A percentile compares a stretch with the other conserved stretches of the same genome.
These are phyloP conservation scores for Claviceps spartinae DNA, from an alignment of 2,329 filamentous ascomycete species.

Conservation along the genomic window DNA sequence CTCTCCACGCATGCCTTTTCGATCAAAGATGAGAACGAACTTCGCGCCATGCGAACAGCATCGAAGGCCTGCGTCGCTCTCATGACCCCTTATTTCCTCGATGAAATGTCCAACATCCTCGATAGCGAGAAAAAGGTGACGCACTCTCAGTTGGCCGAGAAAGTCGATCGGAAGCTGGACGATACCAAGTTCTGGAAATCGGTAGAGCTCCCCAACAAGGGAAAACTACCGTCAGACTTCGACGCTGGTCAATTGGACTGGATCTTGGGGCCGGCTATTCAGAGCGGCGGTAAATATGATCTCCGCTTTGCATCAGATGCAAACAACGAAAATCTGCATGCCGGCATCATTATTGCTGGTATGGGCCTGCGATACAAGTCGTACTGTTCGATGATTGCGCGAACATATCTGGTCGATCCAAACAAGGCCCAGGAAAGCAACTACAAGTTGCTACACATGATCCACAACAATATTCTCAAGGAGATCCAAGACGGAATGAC, in stretches of 20 bases:
- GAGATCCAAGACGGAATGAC: slow-evolving; percentile 76
- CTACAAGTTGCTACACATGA: slow-evolving; percentile 74
- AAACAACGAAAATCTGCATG: slow-evolving; percentile 70
- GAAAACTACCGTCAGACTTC: slow-evolving; percentile 74
- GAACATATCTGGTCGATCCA: slow-evolving; percentile 92
- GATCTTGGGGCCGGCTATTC: slow-evolving; percentile 79
- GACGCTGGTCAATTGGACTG: slow-evolving; percentile 85
- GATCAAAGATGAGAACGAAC: slow-evolving; percentile 87
- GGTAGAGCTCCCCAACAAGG: slow-evolving; percentile 52
- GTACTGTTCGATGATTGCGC: slow-evolving; percentile 82
- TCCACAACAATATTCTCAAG: slow-evolving; percentile 84
- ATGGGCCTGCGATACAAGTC: slow-evolving; percentile 92
- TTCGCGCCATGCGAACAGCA: slow-evolving; percentile 86
- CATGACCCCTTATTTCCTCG: slow-evolving; percentile 93
- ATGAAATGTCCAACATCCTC: slow-evolving; percentile 93
- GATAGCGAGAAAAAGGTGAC: slow-evolving; percentile 97
- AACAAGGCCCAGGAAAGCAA: slow-evolving; percentile 91
- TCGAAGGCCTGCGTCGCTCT: slow-evolving; percentile 88
- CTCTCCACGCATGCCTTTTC: slow-evolving; percentile 76
- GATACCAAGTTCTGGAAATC: slow-evolving; percentile 87
- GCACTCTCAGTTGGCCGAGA: slow-evolving; percentile 72
- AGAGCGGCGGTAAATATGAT: slow-evolving; percentile 93
- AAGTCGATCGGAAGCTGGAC: slow-evolving; percentile 83
- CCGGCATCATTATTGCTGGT: slow-evolving; percentile 85
- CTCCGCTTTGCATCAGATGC: slow-evolving; percentile 66